Evolutionary conservation across 2,329 filamentous ascomycete species (phyloP).

Genomic region (Ophiocordyceps camponoti-saundersi): DNA sequence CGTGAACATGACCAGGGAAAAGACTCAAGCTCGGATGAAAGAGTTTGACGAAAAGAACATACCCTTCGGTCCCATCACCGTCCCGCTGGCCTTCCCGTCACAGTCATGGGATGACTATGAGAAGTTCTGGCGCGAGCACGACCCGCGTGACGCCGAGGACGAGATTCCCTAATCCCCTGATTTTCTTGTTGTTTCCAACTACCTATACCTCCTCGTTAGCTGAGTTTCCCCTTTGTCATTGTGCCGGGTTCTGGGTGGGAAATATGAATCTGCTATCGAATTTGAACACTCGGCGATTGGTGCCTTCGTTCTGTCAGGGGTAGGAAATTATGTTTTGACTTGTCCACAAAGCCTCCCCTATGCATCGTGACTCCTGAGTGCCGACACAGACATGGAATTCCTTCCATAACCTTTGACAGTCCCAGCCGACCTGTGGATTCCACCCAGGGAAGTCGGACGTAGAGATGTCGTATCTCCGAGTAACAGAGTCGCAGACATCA

Average conservation of each 20-base stretch:
- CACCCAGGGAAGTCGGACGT: neutral
- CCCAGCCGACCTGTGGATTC: neutral
- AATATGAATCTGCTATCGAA: neutral
- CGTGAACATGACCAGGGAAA: slow-evolving; percentile 33
- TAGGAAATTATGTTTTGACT: neutral
- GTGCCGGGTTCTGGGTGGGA: neutral
- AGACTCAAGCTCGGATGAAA: slow-evolving; percentile 30
- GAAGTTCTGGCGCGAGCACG: slow-evolving; percentile 10
- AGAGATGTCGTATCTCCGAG: neutral
- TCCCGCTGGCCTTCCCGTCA: slow-evolving; percentile 30
- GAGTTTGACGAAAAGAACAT: slow-evolving; percentile 30
- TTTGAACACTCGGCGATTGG: neutral
- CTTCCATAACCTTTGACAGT: neutral
- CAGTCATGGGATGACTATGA: slow-evolving; percentile 32
- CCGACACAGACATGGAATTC: neutral
- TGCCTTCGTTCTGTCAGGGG: neutral
- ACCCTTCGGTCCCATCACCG: slow-evolving; percentile 34
- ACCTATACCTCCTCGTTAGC: neutral
- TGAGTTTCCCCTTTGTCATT: neutral
- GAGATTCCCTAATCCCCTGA: neutral
- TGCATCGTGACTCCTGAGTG: neutral
- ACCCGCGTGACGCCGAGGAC: slow-evolving; percentile 11
- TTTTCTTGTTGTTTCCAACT: neutral
- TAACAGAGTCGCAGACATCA: neutral
- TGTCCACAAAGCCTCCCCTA: neutral